Base-by-base conservation (phyloP, 2,329 filamentous ascomycete species). In the Colletotrichum caudatum region DNA sequence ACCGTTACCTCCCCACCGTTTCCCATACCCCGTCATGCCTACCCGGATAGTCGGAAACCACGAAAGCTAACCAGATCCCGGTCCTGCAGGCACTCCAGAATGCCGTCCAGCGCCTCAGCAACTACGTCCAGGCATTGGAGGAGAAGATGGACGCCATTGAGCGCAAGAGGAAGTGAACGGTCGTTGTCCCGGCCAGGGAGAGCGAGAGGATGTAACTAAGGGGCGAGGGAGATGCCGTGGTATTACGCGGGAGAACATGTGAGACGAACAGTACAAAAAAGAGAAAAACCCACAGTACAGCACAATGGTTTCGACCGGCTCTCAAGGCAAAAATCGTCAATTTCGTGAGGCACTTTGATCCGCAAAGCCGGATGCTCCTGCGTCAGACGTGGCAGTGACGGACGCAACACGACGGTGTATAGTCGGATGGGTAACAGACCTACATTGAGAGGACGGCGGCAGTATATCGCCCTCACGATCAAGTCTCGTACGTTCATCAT, bases 31-130 rank as follows among this genome's bases (percentile, higher is more conserved):
- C 14, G 23, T n/a, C 35, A 35, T n/a, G 1, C 0, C 18, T 12
- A 23, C 14, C 29, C 18, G 12, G 29, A 46, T 57, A 44, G 64
- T 60, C 26, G 62, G 44, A 57, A 23, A 56, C 60, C 48, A 26
- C 20, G 5, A 46, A n/a, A 37, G 69, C 64, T 73, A 54, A 73
- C 53, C 41, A 20, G 23, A 5, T n/a, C 3, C 46, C 41, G 18
- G 14, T 37, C 3, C 5, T 14, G 6, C 76, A 97, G 95, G 91
- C 93, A 75, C 88, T 98, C 60, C 95, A 98, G 88, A 88, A 91
- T 61, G 94, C 94, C 60, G 95, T 97, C 69, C 92, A 95, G 82
- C 90, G 93, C 80, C 89, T 98, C 81, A 94, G 94, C 83, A 89
- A 89, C 74, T 97, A 98, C 80, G 91, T 97, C 74, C 89, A 91